Conservation (phyloP, 2,329 filamentous ascomycete genomes). For the Pseudogymnoascus sp. region DNA sequence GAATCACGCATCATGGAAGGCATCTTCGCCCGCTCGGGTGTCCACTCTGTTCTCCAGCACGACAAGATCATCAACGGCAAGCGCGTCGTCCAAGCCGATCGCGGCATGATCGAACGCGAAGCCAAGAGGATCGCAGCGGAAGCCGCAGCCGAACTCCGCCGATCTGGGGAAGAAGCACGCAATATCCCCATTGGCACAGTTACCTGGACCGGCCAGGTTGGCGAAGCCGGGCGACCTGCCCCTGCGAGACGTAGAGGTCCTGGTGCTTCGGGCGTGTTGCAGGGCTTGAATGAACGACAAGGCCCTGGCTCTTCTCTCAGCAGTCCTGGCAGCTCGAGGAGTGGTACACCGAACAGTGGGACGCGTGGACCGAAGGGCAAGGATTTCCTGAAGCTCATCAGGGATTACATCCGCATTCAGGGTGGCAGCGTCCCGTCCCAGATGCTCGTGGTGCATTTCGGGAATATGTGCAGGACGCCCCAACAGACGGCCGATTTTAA, state of each 20-base stretch:
- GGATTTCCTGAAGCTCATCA: constrained; percentile 67
- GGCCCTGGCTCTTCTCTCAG: constrained; percentile 29
- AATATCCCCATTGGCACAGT: constrained; percentile 74
- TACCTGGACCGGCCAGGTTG: constrained; percentile 87
- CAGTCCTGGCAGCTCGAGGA: constrained; percentile 41
- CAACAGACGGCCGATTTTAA: constrained; percentile 75
- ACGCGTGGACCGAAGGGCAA: constrained; percentile 42
- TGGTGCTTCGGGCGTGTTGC: constrained; percentile 49
- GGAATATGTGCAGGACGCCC: constrained; percentile 64
- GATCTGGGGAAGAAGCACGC: constrained; percentile 65
- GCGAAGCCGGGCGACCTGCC: constrained; percentile 65
- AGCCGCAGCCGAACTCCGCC: constrained; percentile 69
- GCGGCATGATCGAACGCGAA: constrained; percentile 71
- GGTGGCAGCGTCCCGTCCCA: constrained; percentile 76
- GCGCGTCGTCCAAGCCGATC: constrained; percentile 65
- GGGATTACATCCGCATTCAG: constrained; percentile 70
- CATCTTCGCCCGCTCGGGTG: constrained; percentile 78
- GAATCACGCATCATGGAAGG: constrained; percentile 80
- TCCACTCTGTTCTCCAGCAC: constrained; percentile 89
- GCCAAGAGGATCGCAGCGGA: constrained; percentile 72
- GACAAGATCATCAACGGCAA: constrained; percentile 82
- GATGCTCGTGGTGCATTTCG: constrained; percentile 85
- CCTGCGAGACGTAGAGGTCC: constrained; percentile 41
- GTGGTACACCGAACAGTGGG: constrained; percentile 36
- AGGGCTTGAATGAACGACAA: constrained; percentile 53